Evolutionary conservation across 1,139 yeast species (phyloP).

Genomic region (Lizanozyma gosingica): DNA sequence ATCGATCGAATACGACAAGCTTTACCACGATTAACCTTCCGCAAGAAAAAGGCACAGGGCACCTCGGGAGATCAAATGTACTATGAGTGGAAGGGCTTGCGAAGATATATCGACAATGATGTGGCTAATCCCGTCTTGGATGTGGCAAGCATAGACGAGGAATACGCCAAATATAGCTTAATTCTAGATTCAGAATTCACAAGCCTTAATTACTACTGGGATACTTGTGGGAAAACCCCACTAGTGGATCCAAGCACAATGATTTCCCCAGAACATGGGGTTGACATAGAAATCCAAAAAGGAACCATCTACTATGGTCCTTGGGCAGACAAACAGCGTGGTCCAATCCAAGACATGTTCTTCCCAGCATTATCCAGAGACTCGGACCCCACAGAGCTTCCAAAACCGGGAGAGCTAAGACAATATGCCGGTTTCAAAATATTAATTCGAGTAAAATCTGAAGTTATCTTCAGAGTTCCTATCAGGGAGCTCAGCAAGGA

Average conservation of each 20-base stretch:
- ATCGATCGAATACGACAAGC: not conserved
- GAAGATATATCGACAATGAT: constrained; percentile 32
- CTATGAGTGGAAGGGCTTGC: constrained; percentile 30
- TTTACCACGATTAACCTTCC: not conserved
- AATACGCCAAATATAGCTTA: constrained; percentile 77
- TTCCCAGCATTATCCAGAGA: constrained; percentile 65
- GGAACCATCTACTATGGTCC: constrained; percentile 85
- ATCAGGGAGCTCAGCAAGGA: constrained; percentile 81
- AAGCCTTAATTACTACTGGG: constrained; percentile 54
- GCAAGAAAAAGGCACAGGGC: not conserved
- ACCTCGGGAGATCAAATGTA: not conserved
- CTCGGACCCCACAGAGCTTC: constrained; percentile 32
- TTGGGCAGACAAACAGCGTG: constrained; percentile 86
- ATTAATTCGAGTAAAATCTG: constrained; percentile 50
- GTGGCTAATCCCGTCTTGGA: constrained; percentile 12
- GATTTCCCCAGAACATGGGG: constrained; percentile 57
- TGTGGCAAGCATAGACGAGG: constrained; percentile 33
- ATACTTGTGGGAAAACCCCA: constrained; percentile 60
- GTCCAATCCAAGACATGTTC: constrained; percentile 53
- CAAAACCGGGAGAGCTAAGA: constrained; percentile 44
- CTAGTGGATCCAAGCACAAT: constrained; percentile 12
- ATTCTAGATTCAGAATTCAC: constrained; percentile 57
- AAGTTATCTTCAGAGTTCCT: constrained; percentile 67
- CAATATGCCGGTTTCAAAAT: constrained; percentile 48
- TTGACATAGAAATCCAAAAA: constrained; percentile 48